Base-by-base conservation (phyloP, 2,329 filamentous ascomycete species). In the Gyromitra esculenta region DNA sequence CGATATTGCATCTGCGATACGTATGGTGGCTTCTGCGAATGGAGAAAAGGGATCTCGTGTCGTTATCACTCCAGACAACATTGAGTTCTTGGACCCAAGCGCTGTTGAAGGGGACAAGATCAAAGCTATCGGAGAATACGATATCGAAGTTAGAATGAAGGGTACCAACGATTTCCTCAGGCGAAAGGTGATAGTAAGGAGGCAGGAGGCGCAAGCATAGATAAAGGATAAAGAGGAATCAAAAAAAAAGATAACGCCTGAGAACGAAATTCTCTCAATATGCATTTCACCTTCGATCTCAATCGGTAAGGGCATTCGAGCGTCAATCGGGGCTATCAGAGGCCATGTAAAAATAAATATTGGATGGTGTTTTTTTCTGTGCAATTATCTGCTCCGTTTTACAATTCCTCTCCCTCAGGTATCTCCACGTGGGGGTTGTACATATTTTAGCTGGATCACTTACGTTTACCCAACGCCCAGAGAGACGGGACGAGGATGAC, bases 61-160 rank as follows among this genome's bases (percentile, higher is more conserved):
- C 1, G 83, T 86, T 18, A 73, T 89, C 25, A 82, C 82, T 1
- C 84, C 87, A 66, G 83, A 85, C 43, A 86, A 89, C 77, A 84
- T 89, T 45, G 82, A 81, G 5, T 88, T 89, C 79, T 81, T 87
- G 63, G 82, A 83, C 82, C 83, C 31, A 83, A 79, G 79, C 15
- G 80, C 79, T 43, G 75, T 71, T 37, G 82, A 82, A 41, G 80
- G 82, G 37, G 84, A 84, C 73, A 84, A 85, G 56, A 84, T 89
- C 60, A 88, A 88, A 83, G 82, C 85, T 77, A 79, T 89, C 21
- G 88, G 88, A 57, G 83, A 85, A 69, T 89, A 85, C 81, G 84
- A 85, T 74, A 83, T 88, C 56, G 85, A 87, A 81, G 86, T 89
- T 71, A 83, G 81, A 75, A 80, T 88, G 62, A 85, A 85, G 66